A percentile compares a stretch with the other conserved stretches of the same genome.
These are phyloP conservation scores for Backusella mclennaniae DNA, from an alignment of 192 early-diverging fungal genomes.

Conservation along the genomic window DNA sequence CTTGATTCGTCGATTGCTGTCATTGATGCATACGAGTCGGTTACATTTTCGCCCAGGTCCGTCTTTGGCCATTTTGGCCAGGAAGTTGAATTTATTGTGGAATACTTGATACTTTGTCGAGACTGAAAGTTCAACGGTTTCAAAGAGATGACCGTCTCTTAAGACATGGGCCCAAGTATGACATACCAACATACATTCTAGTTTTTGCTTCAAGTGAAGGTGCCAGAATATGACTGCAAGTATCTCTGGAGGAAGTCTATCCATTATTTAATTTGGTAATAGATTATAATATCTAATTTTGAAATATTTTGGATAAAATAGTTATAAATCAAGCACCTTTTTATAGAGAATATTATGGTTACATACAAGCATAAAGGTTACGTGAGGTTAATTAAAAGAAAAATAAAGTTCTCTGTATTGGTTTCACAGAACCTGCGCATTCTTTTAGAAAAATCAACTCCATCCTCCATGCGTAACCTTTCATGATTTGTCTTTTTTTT, in stretches of 20 bases:
- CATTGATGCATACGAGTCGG: neutral
- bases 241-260: neutral
- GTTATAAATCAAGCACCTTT: neutral
- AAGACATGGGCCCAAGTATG: neutral
- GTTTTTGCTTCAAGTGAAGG: neutral
- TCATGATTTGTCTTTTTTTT: neutral
- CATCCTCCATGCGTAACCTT: neutral
- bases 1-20: neutral
- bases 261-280: neutral
- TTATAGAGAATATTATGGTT: neutral
- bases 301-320: neutral
- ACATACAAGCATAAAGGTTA: neutral
- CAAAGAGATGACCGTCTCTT: neutral
- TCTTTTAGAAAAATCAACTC: neutral
- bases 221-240: neutral
- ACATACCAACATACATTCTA: neutral
- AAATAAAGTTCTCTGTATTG: neutral
- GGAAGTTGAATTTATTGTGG: neutral
- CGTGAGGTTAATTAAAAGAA: neutral
- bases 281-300: neutral
- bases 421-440: neutral
- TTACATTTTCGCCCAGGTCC: neutral
- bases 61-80: neutral
- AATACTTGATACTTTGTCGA: neutral
- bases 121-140: neutral